Evolutionary conservation across 1,284 basidiomycete genomes (phyloP).

Genomic region (Blastosporella zonata): DNA sequence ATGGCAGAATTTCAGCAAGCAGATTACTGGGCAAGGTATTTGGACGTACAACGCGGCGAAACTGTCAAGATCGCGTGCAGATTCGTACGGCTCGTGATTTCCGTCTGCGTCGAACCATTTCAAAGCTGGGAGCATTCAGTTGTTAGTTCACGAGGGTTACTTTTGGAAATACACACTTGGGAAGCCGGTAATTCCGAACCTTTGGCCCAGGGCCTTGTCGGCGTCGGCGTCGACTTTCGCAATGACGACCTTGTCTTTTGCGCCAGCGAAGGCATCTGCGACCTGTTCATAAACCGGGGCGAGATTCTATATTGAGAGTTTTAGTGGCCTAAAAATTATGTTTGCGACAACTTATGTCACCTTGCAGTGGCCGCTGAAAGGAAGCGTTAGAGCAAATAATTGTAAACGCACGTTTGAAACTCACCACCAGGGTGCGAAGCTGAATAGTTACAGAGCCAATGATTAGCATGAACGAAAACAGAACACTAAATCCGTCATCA

Average conservation of each 20-base stretch:
- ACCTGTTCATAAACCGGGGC: constrained; percentile 88
- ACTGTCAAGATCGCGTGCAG: constrained; percentile 79
- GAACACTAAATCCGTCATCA: constrained; percentile 24
- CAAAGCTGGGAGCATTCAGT: constrained; percentile 53
- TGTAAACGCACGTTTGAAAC: constrained; percentile 26
- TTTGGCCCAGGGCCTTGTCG: constrained; percentile 69
- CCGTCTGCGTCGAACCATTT: constrained; percentile 85
- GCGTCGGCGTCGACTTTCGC: constrained; percentile 95
- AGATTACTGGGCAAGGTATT: constrained; percentile 2
- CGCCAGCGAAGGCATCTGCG: constrained; percentile 78
- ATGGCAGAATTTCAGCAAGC: not conserved
- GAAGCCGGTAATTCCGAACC: constrained; percentile 81
- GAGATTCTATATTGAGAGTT: constrained; percentile 55
- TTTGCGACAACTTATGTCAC: constrained; percentile 32
- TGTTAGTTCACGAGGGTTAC: not conserved
- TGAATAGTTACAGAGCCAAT: constrained; percentile 26
- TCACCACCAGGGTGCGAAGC: constrained; percentile 84
- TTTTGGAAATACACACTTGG: constrained; percentile 60
- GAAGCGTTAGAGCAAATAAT: not conserved
- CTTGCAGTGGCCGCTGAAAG: constrained; percentile 76
- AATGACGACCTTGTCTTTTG: constrained; percentile 81
- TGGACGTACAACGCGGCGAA: constrained; percentile 68
- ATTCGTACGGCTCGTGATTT: constrained; percentile 71
- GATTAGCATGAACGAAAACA: constrained; percentile 40
- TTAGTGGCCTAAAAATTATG: not conserved